A percentile compares a stretch with the other conserved stretches of the same genome.
Conservation (phyloP, 2,329 filamentous ascomycete species). For the Colletotrichum truncatum region DNA sequence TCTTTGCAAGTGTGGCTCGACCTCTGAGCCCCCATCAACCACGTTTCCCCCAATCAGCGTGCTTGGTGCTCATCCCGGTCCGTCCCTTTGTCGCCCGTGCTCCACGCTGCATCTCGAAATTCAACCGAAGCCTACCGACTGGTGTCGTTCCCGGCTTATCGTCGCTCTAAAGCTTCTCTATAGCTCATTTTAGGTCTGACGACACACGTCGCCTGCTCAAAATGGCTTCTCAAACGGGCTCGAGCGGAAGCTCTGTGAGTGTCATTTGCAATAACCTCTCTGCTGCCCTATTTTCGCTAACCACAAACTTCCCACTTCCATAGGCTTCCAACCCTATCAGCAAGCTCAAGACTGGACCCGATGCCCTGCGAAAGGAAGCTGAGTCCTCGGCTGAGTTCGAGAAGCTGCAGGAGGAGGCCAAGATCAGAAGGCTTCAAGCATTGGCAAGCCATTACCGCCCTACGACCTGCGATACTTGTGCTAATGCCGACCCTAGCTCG, state of each 20-base stretch:
- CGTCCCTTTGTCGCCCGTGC: slow-evolving; percentile 10
- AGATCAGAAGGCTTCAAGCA: slow-evolving; percentile 48
- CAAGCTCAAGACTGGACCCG: slow-evolving; percentile 50
- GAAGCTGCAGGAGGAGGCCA: slow-evolving; percentile 48
- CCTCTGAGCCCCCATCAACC: neutral
- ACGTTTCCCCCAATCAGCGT: neutral
- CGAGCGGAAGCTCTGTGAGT: slow-evolving; percentile 41
- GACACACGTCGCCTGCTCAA: slow-evolving; percentile 28
- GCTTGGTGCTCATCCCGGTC: neutral
- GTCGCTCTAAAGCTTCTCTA: neutral
- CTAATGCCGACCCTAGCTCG: slow-evolving; percentile 25
- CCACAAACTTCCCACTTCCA: slow-evolving; percentile 33
- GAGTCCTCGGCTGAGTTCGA: slow-evolving; percentile 46
- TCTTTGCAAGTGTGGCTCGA: neutral
- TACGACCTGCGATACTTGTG: neutral
- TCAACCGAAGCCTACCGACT: slow-evolving; percentile 26
- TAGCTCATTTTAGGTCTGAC: neutral
- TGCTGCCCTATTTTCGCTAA: slow-evolving; percentile 4
- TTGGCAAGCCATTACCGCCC: slow-evolving; percentile 38
- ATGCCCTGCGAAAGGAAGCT: slow-evolving; percentile 48
- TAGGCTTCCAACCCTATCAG: slow-evolving; percentile 47
- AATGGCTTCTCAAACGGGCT: slow-evolving; percentile 45
- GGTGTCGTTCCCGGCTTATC: neutral
- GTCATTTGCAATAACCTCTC: neutral
- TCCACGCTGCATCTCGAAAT: slow-evolving; percentile 24